Evolutionary conservation across 306 rosid genomes (phyloP).

Genomic region (Vicia villosa): DNA sequence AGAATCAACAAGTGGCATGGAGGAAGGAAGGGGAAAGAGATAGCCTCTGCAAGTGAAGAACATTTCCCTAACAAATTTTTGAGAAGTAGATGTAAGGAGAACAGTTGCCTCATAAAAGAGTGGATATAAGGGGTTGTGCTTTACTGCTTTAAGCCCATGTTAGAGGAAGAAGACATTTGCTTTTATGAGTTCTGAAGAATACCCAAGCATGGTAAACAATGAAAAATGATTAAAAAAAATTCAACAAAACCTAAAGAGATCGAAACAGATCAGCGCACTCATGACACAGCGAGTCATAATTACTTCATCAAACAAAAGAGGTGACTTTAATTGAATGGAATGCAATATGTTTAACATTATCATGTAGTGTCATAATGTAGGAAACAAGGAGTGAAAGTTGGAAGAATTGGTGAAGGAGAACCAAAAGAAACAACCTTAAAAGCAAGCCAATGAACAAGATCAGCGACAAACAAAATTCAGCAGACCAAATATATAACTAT

Average conservation of each 20-base stretch:
- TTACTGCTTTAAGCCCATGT: neutral
- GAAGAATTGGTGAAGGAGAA: neutral
- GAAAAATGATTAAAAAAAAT: neutral
- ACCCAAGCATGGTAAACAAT: constrained; percentile 6
- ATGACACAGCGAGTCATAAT: neutral
- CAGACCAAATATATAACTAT: neutral
- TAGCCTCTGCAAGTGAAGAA: neutral
- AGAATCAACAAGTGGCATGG: neutral
- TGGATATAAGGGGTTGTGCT: neutral
- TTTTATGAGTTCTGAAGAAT: neutral
- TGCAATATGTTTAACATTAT: constrained; percentile 13
- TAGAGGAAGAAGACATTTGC: constrained; percentile 10
- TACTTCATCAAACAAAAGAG: constrained; percentile 10
- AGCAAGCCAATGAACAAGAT: neutral
- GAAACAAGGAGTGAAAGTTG: constrained; percentile 2
- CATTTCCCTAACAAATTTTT: neutral
- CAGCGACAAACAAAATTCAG: neutral
- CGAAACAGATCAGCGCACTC: neutral
- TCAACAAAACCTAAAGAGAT: constrained; percentile 1
- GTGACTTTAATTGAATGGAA: neutral
- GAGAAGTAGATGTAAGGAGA: neutral
- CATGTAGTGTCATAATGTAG: constrained; percentile 5
- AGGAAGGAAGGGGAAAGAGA: neutral
- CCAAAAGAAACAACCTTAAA: neutral
- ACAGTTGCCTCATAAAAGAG: constrained; percentile 1